Evolutionary conservation across 2,329 filamentous ascomycete genomes (phyloP), one percentile per base, ranked within the genome.

Genomic region (Talaromyces amestolkiae): DNA sequence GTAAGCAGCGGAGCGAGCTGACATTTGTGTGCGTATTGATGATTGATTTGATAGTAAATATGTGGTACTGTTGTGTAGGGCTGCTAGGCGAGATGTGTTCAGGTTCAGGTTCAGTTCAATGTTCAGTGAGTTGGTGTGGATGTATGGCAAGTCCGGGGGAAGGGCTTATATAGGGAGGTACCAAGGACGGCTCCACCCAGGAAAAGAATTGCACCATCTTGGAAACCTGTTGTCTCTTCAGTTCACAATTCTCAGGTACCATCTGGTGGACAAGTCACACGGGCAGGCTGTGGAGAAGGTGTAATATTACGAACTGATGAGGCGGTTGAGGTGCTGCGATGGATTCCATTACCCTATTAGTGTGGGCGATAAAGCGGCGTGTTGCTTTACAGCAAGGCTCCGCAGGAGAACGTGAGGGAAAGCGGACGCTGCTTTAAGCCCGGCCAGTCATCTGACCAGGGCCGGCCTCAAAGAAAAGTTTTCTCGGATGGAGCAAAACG

Each of bases 1-100:
- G 80, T 85, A 86, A 71, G 79, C 75, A 66, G 69, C 64, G 51
- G 75, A 72, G 60, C 47, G 43, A 22, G 72, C 66, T 53, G 79
- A 73, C 75, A 75, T 65, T 66, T 59, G 45, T 64, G 5, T 39
- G 4, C 19, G n/a, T 24, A 7, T 13, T 58, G 54, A 37, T 27
- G 11, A 7, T 37, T 15, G 1, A 19, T 15, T 17, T 54, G 17
- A 24, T 51, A 27, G 39, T 58, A n/a, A 22, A 53, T 33, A 17
- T 51, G 49, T 17, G 24, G 22, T 33, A n/a, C 47, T 31, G 24
- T 49, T 2, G 17, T 33, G 43, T 24, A 31, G 22, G 22, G 51
- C 37, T 15, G 37, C 17, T n/a, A 13, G 31, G 27, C 41, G 39
- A 39, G 51, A 37, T 17, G n/a, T 37, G 31, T 35, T 56, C 51